Base-by-base conservation (phyloP, 148 eudicot species). In the Chenopodium berlandieri region DNA sequence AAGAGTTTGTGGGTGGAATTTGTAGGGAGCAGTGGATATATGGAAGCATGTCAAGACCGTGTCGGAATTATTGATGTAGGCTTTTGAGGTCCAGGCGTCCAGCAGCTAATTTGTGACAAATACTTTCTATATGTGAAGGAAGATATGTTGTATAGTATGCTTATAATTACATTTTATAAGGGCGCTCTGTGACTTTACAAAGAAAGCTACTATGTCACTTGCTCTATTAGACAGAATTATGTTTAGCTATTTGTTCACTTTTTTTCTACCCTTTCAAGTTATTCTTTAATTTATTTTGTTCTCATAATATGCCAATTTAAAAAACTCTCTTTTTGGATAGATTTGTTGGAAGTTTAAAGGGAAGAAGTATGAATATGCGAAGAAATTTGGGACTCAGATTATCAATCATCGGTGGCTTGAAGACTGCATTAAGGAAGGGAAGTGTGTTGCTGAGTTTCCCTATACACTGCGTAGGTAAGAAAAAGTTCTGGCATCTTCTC, bases 351-450 rank as follows among this genome's bases (percentile, higher is more conserved):
- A 90, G 84, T 91, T 90, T 86, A 83, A 92, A 79, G 99, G 99
- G 31, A 83, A 76, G 73, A 96, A 94, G 46, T 92, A 92, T 82
- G 89, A 90, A 75, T 70, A 91, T 83, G 97, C 95, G 25, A 91
- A 88, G 85, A 86, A 86, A 84, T 82, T 88, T 19, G 88, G 90
- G 76, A 94, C 82, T 9, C 19, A 75, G 13, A 83, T 92, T 44
- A 88, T 96, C 62, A 96, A 96, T 79, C 99, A 96, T 90, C 85
- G 78, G 66, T 96, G 99, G 99, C 68, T 96, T 27, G 98, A 96
- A 79, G 97, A 94, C 60, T 94, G 98, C 78, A 52, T 92, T 34
- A 94, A 87, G 82, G 74, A 80, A 82, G 88, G 93, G 76, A 90
- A 90, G 78, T 94, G 86, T 84, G 80, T 94, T 72, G 83, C 91